Conservation (phyloP, 139 green algal species). For the Chlamydomonas incerta region DNA sequence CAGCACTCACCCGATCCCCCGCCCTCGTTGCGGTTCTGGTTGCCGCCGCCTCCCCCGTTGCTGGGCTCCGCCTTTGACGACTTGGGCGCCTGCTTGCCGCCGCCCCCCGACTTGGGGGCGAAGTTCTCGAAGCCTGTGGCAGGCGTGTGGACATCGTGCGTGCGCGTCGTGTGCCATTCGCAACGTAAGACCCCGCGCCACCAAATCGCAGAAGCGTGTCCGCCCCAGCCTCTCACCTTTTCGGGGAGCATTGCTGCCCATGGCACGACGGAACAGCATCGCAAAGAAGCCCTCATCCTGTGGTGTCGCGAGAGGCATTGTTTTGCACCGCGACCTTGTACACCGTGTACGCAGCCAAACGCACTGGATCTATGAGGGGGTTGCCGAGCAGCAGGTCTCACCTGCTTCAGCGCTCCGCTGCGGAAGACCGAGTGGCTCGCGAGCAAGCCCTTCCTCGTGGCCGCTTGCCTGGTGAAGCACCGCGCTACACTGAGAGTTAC, state of each 20-base stretch:
- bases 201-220: not conserved
- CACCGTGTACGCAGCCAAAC: not conserved
- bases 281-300: conserved; percentile 39
- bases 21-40: conserved; percentile 18
- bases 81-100: conserved; percentile 4
- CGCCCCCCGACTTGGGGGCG: conserved; percentile 41
- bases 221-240: not conserved
- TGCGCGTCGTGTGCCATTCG: not conserved
- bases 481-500: not conserved
- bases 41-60: not conserved
- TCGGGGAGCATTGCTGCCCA: conserved; percentile 31
- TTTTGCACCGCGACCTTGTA: too few species aligned
- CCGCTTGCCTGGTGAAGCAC: not conserved
- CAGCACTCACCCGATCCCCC: not conserved
- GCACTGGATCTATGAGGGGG: not conserved
- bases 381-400: not conserved
- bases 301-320: not conserved
- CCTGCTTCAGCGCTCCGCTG: conserved; percentile 11
- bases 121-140: conserved; percentile 73
- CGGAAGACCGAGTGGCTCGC: conserved; percentile 1
- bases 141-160: too few species aligned
- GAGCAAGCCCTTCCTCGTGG: conserved; percentile 15
- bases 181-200: not conserved
- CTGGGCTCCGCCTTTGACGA: not conserved
- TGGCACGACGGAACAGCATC: conserved; percentile 11